These are phyloP conservation scores for Diphasiastrum complanatum DNA, from an alignment of 83 land plant species.

Conservation along the genomic window DNA sequence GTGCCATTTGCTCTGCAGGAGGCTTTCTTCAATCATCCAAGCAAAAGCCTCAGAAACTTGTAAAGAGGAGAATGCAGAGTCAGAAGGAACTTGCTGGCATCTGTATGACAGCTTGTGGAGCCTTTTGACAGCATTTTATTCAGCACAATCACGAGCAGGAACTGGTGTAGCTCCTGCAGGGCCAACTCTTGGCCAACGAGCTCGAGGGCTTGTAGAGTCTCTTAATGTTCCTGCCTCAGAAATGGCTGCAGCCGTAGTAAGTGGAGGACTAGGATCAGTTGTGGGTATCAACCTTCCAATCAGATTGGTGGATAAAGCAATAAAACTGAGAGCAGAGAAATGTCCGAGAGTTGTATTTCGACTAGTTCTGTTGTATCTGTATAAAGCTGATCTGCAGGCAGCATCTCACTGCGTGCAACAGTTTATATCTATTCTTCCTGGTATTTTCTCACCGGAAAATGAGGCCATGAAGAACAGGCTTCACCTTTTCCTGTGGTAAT, in stretches of 20 bases:
- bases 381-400: conserved; percentile 55
- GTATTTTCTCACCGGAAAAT: conserved; percentile 58
- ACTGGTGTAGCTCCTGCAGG: conserved; percentile 27
- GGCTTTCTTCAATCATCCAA: background rate
- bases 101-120: conserved; percentile 76
- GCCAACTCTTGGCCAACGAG: conserved; percentile 90
- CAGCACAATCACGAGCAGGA: conserved; percentile 47
- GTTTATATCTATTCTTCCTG: conserved; percentile 70
- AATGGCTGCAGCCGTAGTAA: conserved; percentile 96
- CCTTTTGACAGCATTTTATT: conserved; percentile 64
- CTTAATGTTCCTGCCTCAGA: conserved; percentile 95
- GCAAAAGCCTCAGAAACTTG: conserved; percentile 8
- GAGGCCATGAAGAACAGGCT: conserved; percentile 80
- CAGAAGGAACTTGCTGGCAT: conserved; percentile 72
- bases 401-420: conserved; percentile 79
- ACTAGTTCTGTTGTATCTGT: conserved; percentile 67
- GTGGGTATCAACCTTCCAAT: conserved; percentile 64
- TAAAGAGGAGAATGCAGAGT: conserved; percentile 7
- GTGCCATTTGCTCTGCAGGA: too few species aligned
- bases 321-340: conserved; percentile 75
- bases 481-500: conserved; percentile 86
- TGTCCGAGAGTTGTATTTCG: conserved; percentile 77
- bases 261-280: conserved; percentile 83
- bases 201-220: conserved; percentile 97
- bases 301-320: conserved; percentile 81